These are phyloP conservation scores for Quercus ilex DNA, from an alignment of 306 rosid species.

Conservation along the genomic window DNA sequence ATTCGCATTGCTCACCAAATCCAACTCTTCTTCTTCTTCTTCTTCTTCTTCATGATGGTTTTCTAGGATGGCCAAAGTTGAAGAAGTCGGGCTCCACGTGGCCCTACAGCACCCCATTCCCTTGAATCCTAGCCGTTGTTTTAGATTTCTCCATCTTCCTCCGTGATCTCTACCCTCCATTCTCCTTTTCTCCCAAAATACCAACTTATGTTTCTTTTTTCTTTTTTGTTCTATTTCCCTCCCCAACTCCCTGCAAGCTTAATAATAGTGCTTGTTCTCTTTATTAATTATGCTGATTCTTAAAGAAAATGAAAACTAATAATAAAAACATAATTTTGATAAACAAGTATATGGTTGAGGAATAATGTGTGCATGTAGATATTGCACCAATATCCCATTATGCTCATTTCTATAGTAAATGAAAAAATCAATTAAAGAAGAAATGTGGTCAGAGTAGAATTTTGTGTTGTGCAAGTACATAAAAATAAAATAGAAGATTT, in stretches of 20 bases:
- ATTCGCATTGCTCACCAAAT: conserved; percentile 14
- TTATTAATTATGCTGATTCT: background rate
- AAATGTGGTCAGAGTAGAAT: background rate
- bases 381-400: background rate
- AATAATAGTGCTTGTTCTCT: background rate
- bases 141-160: conserved; percentile 50
- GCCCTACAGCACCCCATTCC: conserved; percentile 89
- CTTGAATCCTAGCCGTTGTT: conserved; percentile 70
- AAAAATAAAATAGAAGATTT: too few species aligned
- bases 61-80: conserved; percentile 35
- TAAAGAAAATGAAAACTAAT: background rate
- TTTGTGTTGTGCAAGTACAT: too few species aligned
- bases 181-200: conserved; percentile 41
- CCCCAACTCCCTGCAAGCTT: background rate
- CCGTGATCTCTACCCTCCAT: conserved; percentile 54
- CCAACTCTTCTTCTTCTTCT: conserved; percentile 20
- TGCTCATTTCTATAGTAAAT: background rate
- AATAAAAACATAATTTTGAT: background rate
- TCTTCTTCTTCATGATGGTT: conserved; percentile 16
- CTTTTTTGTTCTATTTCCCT: background rate
- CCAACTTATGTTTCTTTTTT: conserved; percentile 24
- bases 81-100: conserved; percentile 47
- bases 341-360: background rate
- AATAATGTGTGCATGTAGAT: background rate
- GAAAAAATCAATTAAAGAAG: background rate